phyloP scores from a whole-genome alignment of 2,329 filamentous ascomycete genomes.

The Pseudocercospora eumusae region DNA sequence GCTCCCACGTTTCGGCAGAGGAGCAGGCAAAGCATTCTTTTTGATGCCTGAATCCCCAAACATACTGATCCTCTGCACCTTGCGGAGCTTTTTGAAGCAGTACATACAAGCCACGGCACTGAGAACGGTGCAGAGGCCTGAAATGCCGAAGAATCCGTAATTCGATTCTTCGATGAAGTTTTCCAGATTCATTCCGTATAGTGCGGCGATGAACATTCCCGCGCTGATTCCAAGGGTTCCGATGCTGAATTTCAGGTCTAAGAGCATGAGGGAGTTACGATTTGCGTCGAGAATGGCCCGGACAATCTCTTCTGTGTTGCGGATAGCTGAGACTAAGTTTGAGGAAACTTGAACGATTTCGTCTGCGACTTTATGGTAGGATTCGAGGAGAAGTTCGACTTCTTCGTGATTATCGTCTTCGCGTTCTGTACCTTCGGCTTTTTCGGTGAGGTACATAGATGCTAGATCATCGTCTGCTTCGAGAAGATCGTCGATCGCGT shows the following conservation, averaged over 20 bases:
- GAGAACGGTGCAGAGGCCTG: conserved; percentile 67
- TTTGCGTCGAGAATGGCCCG: conserved; percentile 97
- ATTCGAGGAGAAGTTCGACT: conserved; percentile 94
- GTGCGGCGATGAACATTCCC: conserved; percentile 91
- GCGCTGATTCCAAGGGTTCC: conserved; percentile 91
- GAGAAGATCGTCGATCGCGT: conserved; percentile 90
- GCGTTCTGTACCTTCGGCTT: conserved; percentile 69
- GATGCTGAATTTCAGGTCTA: conserved; percentile 95
- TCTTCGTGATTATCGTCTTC: conserved; percentile 89
- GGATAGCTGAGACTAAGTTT: conserved; percentile 89
- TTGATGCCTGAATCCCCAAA: conserved; percentile 59
- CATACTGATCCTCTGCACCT: conserved; percentile 88
- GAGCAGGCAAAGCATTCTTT: conserved; percentile 15
- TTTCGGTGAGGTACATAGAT: conserved; percentile 93
- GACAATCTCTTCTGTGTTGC: conserved; percentile 97
- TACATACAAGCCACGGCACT: conserved; percentile 79
- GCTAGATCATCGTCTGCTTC: conserved; percentile 95
- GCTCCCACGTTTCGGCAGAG: conserved; percentile 36
- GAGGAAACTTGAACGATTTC: conserved; percentile 96
- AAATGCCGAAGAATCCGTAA: conserved; percentile 79
- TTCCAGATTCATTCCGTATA: conserved; percentile 99
- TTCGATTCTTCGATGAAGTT: conserved; percentile 97
- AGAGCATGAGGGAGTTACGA: conserved; percentile 94
- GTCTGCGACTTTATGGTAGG: conserved; percentile 95
- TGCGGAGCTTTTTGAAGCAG: conserved; percentile 78